Evolutionary conservation across 148 eudicot genomes (phyloP).

Genomic region (Rhododendron griersonianum): DNA sequence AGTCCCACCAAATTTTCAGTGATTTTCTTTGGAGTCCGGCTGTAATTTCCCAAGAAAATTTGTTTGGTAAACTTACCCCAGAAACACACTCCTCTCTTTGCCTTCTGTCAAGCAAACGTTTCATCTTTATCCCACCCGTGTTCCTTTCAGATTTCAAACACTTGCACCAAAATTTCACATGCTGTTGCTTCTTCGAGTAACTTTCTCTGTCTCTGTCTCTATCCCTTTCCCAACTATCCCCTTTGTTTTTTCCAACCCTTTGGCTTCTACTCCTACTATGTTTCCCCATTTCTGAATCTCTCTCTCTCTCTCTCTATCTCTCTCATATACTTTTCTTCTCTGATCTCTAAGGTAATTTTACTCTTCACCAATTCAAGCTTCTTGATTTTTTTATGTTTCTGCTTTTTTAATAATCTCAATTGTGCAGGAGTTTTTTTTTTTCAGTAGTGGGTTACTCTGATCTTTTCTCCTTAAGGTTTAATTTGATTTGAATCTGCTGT

Average conservation of each 20-base stretch:
- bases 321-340: neutral
- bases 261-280: neutral
- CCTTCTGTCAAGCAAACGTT: neutral
- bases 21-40: neutral
- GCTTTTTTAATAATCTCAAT: neutral
- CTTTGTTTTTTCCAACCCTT: neutral
- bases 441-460: neutral
- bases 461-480: neutral
- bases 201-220: neutral
- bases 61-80: neutral
- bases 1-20: neutral
- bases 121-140: constrained; percentile 1
- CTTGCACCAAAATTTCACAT: neutral
- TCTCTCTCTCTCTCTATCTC: neutral
- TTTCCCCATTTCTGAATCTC: neutral
- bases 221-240: neutral
- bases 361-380: neutral
- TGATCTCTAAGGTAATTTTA: neutral
- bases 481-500: neutral
- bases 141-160: neutral
- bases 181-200: neutral
- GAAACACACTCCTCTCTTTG: neutral
- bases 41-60: neutral
- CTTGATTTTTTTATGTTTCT: neutral
- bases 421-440: neutral